Evolutionary conservation across 225 moss, liverwort and hornwort species (phyloP), one percentile per base, ranked within the genome.

Genomic region (Physcomitrellopsis africana): DNA sequence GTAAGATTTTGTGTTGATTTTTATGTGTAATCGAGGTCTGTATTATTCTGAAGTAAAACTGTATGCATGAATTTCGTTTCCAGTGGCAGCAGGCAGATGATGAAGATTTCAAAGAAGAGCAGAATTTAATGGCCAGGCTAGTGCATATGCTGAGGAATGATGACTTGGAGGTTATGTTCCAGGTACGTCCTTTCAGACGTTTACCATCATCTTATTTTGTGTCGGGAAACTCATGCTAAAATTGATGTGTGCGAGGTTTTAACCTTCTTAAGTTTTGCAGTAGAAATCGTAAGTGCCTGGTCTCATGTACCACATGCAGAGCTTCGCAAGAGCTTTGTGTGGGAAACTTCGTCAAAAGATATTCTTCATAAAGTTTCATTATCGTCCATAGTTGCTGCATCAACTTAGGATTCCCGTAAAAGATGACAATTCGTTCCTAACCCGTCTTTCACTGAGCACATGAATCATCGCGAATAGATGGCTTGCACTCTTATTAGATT

Each of bases 51-150:
- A 37, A 73, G n/a, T 77, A 45, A 54, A 49, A 15, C 6, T 73
- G 37, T 80, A 37, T 67, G 59, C n/a, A n/a, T 81, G 56, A 64
- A 51, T 60, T 17, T 74, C 15, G 19, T 62, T 69, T 48, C 73
- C 57, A 81, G 71, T 81, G 84, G 84, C 81, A 84, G 72, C 82
- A 96, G 84, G 76, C 92, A 81, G 96, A 91, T 72, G 94, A 94
- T 70, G 96, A 97, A 62, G 94, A 97, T 63, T 97, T 94, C 47
- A 91, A 90, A 65, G 96, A 97, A 72, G 96, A 97, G 54, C 96
- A 97, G 72, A 94, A 92, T 70, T 66, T 97, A 77, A 88, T 97
- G 81, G 96, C 94, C 59, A 92, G 94, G 53, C 80, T 97, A 17
- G 96, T 97, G 70, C 90, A 94, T 49, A 85, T 89, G 91, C 82